A percentile compares a stretch with the other conserved stretches of the same genome.
Evolutionary conservation across 2,329 filamentous ascomycete species (phyloP).

Genomic region (Hymenoscyphus repandus): DNA sequence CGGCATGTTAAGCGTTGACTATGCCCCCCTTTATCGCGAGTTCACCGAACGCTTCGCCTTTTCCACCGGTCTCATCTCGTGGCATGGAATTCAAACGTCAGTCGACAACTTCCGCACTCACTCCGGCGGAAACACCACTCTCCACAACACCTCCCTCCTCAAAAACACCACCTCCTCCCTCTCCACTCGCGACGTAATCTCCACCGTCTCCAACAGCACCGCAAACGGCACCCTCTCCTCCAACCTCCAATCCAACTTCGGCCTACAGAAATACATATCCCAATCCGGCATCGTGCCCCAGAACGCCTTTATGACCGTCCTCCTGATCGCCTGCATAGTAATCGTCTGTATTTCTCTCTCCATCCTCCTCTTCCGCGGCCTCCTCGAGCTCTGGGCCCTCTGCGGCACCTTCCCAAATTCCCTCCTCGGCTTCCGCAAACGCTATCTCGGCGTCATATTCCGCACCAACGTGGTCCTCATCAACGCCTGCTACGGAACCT

Average conservation of each 20-base stretch:
- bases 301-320: slow-evolving; percentile 93
- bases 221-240: slow-evolving; percentile 37
- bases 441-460: slow-evolving; percentile 90
- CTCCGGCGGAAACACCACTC: slow-evolving; percentile 82
- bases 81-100: slow-evolving; percentile 67
- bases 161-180: slow-evolving; percentile 30
- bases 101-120: slow-evolving; percentile 77
- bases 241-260: slow-evolving; percentile 35
- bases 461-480: slow-evolving; percentile 87
- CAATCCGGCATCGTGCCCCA: slow-evolving; percentile 77
- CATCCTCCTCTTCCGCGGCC: slow-evolving; percentile 83
- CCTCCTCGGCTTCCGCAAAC: slow-evolving; percentile 80
- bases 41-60: slow-evolving; percentile 94
- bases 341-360: slow-evolving; percentile 78
- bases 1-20: slow-evolving; percentile 88
- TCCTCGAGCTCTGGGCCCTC: slow-evolving; percentile 84
- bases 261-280: slow-evolving; percentile 78
- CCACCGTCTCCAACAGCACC: slow-evolving; percentile 36
- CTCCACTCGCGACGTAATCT: slow-evolving; percentile 6
- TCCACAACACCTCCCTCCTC: slow-evolving; percentile 56
- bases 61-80: slow-evolving; percentile 77
- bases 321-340: slow-evolving; percentile 81
- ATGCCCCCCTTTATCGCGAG: slow-evolving; percentile 65
- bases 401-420: slow-evolving; percentile 78
- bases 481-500: slow-evolving; percentile 85